Conservation (phyloP, 148 eudicot species). For the Heliamphora exappendiculata region DNA sequence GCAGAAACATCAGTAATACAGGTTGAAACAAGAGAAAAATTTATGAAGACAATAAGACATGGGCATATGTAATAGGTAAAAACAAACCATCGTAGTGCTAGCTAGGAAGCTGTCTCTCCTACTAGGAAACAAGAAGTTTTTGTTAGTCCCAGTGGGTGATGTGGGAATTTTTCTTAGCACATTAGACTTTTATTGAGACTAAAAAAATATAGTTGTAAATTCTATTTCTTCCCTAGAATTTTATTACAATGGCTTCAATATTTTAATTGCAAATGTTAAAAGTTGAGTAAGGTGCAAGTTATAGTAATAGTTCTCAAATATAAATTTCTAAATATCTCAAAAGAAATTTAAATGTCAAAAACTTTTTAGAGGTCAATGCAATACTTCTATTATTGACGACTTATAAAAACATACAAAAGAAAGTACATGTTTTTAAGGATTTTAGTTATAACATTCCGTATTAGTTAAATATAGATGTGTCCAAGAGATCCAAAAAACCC, state of each 20-base stretch:
- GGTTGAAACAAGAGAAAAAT: not conserved
- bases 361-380: too few relatives aligned
- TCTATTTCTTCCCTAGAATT: not conserved
- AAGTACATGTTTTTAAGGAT: too few relatives aligned
- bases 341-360: too few relatives aligned
- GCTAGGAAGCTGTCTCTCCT: not conserved
- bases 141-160: not conserved
- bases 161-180: not conserved
- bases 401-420: too few relatives aligned
- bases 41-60: not conserved
- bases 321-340: too few relatives aligned
- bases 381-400: too few relatives aligned
- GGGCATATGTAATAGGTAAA: not conserved
- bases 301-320: not conserved
- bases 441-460: too few relatives aligned
- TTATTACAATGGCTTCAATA: not conserved
- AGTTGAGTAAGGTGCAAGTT: not conserved
- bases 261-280: not conserved
- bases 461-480: too few relatives aligned
- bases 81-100: not conserved
- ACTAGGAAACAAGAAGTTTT: not conserved
- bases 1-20: constrained; percentile 9
- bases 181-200: not conserved
- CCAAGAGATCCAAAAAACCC: too few relatives aligned
- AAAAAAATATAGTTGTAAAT: not conserved